Base-by-base conservation (phyloP, 2,329 filamentous ascomycete genomes). In the Colletotrichum sp. region DNA sequence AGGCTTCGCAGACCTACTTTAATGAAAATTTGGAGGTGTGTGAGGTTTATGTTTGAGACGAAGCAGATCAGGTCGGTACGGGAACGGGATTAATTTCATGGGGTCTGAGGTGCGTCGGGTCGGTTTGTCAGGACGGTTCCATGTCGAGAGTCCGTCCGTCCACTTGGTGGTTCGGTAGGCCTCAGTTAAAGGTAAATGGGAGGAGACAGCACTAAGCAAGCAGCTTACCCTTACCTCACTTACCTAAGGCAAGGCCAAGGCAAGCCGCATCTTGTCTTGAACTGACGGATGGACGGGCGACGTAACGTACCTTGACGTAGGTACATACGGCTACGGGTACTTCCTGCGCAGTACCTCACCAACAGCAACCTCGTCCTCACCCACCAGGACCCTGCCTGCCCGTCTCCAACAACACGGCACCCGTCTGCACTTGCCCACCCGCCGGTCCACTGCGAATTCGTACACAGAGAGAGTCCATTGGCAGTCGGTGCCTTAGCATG, bases 31-130 rank as follows among this genome's bases (percentile, higher is more conserved):
- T 57, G 36, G 47, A 55, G 70, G 33, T 38, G 72, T 72, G 59
- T 38, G 69, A 58, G 69, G 69, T 72, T 72, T 74, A 64, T 64
- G 72, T 72, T 65, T 73, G 72, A 73, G 69, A 65, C 70, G 68
- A 72, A 63, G 57, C 34, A 66, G 33, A 63, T 59, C 62, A 74
- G 62, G 18, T 62, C 21, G 59, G 57, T 54, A 72, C 58, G 65
- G 72, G 54, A 73, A 74, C 59, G 51, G 70, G 59, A 47, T 67
- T 72, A 73, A 69, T 69, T 72, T 72, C 58, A 73, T 61, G 51
- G 72, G 63, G 59, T 66, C 70, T 62, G 70, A 69, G 64, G 57
- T 62, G 72, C 64, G 69, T 59, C 62, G 62, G 63, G 57, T 71
- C 63, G 71, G 67, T 66, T 63, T 70, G 67, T 70, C 64, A 55